Evolutionary conservation across 2,329 filamentous ascomycete genomes (phyloP), one percentile per base, ranked within the genome.

Genomic region (Tolypocladium tundrense): DNA sequence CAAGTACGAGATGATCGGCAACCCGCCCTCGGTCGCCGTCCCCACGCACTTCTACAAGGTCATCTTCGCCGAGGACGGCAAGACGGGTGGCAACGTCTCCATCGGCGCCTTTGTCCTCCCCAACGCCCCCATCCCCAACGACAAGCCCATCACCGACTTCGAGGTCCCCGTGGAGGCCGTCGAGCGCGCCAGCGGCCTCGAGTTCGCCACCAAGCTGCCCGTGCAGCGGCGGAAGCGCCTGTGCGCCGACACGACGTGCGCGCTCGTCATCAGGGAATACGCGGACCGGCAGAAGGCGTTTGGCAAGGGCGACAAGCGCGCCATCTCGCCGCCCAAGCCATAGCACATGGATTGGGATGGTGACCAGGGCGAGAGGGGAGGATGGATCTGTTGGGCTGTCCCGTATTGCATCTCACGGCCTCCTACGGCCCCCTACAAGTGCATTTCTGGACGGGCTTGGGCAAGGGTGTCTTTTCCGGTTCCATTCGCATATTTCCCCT

Each of bases 1-100:
- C 59, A 87, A 81, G 60, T 97, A 99, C 77, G 94, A 99, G 77
- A 88, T 99, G 60, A 96, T 99, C 66, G 94, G 94, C 43, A 88
- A 81, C 70, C 94, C 94, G 63, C 93, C 94, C 9, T 95, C 91
- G 67, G 88, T 99, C 57, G 92, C 94, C 33, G 94, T 99, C 56
- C 94, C 94, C 3, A 99, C 94, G 27, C 94, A 99, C 73, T 99
- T 99, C 77, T 99, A 96, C 83, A 99, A 99, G 79, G 91, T 99
- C 68, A 94, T 99, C 66, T 96, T 94, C 68, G 94, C 90, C 33
- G 94, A 99, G 75, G 91, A 96, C 68, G 89, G 88, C 4, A 76
- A 73, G 1, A 73, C 69, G 11, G 79, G 79, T 33, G 89, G 90
- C 21, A 87, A 87, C 62, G 94, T 99, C 40, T 91, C 91, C 39